Percentiles rank a stretch among this genome's conserved stretches.
Evolutionary conservation across 257 asterid genomes (phyloP).

Genomic region (Fraxinus excelsior): DNA sequence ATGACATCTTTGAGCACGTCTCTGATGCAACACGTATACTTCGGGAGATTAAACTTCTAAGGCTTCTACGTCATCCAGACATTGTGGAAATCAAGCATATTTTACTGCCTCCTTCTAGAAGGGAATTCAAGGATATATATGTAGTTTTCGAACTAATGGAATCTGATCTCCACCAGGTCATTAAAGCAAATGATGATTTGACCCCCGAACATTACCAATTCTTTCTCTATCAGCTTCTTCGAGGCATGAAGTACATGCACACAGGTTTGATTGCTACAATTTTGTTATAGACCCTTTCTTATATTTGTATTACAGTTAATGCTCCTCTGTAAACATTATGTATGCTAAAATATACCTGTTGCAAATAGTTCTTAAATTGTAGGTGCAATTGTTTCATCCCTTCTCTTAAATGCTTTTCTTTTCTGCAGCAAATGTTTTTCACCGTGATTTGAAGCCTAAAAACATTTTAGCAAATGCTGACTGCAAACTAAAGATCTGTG

Average conservation of each 20-base stretch:
- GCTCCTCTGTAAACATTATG: neutral
- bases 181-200: constrained; percentile 56
- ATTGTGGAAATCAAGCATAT: constrained; percentile 55
- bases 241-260: constrained; percentile 56
- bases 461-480: constrained; percentile 41
- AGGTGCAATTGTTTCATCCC: neutral
- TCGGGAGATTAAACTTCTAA: constrained; percentile 60
- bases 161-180: constrained; percentile 59
- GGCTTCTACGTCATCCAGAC: constrained; percentile 63
- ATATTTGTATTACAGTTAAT: neutral
- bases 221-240: constrained; percentile 54
- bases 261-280: constrained; percentile 30
- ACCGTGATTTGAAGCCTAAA: constrained; percentile 58
- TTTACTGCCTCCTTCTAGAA: too few relatives aligned
- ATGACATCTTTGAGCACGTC: constrained; percentile 59
- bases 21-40: constrained; percentile 65
- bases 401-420: neutral
- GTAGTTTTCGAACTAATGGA: constrained; percentile 29
- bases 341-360: neutral
- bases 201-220: constrained; percentile 60
- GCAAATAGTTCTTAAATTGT: neutral
- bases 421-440: constrained; percentile 52
- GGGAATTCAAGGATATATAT: constrained; percentile 43
- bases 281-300: neutral
- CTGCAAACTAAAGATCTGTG: constrained; percentile 42